Evolutionary conservation across 352 stramenopile species (phyloP).

Genomic region (Phytopythium ostracodes): DNA sequence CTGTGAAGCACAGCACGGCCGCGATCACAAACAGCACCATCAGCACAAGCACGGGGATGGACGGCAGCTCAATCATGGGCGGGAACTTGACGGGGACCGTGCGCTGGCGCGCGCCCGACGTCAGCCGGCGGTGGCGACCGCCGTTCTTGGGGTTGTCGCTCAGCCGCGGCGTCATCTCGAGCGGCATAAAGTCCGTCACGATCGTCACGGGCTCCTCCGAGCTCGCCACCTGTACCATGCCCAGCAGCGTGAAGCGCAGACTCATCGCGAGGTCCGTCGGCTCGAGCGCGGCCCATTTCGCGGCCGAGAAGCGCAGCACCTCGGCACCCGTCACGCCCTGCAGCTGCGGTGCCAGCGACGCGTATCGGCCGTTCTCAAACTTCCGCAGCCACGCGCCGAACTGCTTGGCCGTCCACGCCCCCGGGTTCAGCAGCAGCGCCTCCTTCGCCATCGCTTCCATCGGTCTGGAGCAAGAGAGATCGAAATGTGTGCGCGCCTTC

Average conservation of each 20-base stretch:
- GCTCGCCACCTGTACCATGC: constrained; percentile 80
- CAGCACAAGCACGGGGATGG: constrained; percentile 45
- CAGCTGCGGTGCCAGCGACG: constrained; percentile 40
- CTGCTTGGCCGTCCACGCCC: constrained; percentile 77
- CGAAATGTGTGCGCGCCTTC: too few species aligned
- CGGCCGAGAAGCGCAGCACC: constrained; percentile 59
- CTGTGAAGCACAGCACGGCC: constrained; percentile 69
- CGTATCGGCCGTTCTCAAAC: constrained; percentile 76
- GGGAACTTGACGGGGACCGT: constrained; percentile 68
- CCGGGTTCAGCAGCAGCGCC: constrained; percentile 66
- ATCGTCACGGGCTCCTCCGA: constrained; percentile 59
- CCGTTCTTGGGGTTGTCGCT: constrained; percentile 4
- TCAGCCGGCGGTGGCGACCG: constrained; percentile 10
- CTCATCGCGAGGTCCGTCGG: constrained; percentile 67
- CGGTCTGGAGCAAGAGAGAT: constrained; percentile 4
- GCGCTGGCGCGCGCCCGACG: constrained; percentile 9
- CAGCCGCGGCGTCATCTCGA: constrained; percentile 16
- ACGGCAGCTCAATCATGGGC: constrained; percentile 76
- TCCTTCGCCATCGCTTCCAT: constrained; percentile 79
- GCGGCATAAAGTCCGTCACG: constrained; percentile 74
- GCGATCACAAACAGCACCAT: constrained; percentile 48
- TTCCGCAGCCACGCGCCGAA: constrained; percentile 68
- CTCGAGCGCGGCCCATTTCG: constrained; percentile 52
- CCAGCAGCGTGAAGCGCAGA: constrained; percentile 80
- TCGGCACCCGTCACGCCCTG: constrained; percentile 60